These are phyloP conservation scores for Plenodomus lindquistii DNA, from an alignment of 2,329 filamentous ascomycete genomes.

Conservation along the genomic window DNA sequence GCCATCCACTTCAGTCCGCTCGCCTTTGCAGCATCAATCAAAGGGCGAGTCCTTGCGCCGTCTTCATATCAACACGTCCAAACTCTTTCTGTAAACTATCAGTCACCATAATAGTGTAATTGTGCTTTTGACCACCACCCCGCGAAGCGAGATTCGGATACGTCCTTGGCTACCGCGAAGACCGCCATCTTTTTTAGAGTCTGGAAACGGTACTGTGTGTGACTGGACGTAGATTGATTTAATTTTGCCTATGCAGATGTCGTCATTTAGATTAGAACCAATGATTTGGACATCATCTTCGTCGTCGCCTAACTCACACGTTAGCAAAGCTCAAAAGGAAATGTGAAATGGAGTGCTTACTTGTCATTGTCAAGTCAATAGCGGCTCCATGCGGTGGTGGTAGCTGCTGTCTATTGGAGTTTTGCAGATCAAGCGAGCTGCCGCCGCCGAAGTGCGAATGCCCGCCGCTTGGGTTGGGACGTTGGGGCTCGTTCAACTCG, in stretches of 20 bases:
- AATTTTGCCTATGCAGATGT: conserved; percentile 81
- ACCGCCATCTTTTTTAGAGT: conserved; percentile 63
- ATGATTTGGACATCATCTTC: conserved; percentile 64
- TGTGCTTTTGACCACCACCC: conserved; percentile 56
- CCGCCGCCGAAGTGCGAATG: conserved; percentile 17
- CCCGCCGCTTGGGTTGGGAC: conserved; percentile 22
- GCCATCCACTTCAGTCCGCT: conserved; percentile 71
- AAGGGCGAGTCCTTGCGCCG: conserved; percentile 69
- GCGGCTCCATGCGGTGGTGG: conserved; percentile 10
- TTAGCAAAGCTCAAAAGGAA: conserved; percentile 18
- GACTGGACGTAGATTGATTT: conserved; percentile 69
- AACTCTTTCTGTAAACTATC: conserved; percentile 75
- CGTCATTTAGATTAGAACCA: conserved; percentile 65
- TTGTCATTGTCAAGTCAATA: conserved; percentile 44
- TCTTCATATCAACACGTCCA: conserved; percentile 70
- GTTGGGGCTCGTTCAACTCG: conserved; percentile 11
- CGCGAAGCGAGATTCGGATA: conserved; percentile 73
- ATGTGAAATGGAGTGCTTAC: conserved; percentile 21
- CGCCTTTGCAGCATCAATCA: conserved; percentile 67
- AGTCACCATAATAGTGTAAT: conserved; percentile 73
- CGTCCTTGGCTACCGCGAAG: conserved; percentile 64
- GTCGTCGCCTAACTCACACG: conserved; percentile 56
- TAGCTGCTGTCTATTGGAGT: conserved; percentile 24
- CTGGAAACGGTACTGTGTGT: conserved; percentile 69
- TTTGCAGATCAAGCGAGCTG: conserved; percentile 50